phyloP scores from a whole-genome alignment of 2,329 filamentous ascomycete species.

The Clathrospora elynae region DNA sequence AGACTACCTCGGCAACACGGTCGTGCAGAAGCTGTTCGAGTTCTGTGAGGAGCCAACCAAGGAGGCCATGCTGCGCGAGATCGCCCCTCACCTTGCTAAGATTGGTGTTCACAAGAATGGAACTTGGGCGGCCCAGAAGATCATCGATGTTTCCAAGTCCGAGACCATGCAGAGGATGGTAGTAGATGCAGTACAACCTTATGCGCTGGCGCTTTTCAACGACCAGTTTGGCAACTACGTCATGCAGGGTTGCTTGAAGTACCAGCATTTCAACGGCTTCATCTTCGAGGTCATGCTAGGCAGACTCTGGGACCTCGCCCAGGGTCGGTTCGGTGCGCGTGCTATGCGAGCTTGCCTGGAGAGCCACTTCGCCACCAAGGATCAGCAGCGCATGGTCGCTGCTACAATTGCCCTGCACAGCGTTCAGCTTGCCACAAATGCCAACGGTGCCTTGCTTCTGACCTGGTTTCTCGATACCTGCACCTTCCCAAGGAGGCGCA shows the following conservation, averaged over 20 bases:
- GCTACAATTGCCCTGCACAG: constrained; percentile 95
- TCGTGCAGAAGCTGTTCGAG: constrained; percentile 99
- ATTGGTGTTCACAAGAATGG: constrained; percentile 99
- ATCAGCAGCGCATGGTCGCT: constrained; percentile 93
- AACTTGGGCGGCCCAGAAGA: constrained; percentile 99
- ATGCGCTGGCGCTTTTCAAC: constrained; percentile 88
- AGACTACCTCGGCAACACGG: constrained; percentile 96
- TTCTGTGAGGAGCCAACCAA: constrained; percentile 89
- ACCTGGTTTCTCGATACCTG: constrained; percentile 99
- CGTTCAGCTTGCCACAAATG: constrained; percentile 93
- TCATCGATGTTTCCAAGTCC: constrained; percentile 93
- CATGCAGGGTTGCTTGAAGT: constrained; percentile 92
- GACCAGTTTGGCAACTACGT: constrained; percentile 99
- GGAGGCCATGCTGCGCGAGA: constrained; percentile 86
- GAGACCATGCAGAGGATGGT: constrained; percentile 82
- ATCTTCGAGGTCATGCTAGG: constrained; percentile 98
- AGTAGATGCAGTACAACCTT: constrained; percentile 80
- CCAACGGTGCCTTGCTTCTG: constrained; percentile 88
- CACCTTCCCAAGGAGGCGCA: constrained; percentile 89
- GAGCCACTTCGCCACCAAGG: constrained; percentile 91
- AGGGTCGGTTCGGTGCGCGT: constrained; percentile 91
- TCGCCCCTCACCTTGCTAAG: constrained; percentile 89
- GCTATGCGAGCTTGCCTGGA: constrained; percentile 97
- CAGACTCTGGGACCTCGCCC: constrained; percentile 89
- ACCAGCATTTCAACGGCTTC: constrained; percentile 88